Percentiles rank a stretch among this genome's conserved stretches.
These are phyloP conservation scores for Microsporum ferrugineum DNA, from an alignment of 2,329 filamentous ascomycete species.

Conservation along the genomic window DNA sequence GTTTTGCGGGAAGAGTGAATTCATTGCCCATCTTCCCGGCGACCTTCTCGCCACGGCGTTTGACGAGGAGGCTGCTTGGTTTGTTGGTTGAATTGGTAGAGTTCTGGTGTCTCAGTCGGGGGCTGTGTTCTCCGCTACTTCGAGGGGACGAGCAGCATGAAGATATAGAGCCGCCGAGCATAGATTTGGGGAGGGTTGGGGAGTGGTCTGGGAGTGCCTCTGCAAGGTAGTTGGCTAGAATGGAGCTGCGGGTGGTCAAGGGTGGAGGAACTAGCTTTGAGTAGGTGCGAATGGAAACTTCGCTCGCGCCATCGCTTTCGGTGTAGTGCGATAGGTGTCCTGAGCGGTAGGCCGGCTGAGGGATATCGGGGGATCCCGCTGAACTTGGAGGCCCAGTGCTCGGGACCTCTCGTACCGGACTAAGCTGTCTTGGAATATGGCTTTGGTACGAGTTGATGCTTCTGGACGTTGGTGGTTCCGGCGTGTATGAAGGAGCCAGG, in stretches of 20 bases:
- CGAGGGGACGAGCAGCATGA: neutral
- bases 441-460: neutral
- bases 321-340: neutral
- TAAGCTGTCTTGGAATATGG: conserved; percentile 1
- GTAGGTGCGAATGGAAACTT: neutral
- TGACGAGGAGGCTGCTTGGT: conserved; percentile 15
- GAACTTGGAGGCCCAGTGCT: neutral
- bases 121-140: neutral
- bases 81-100: neutral
- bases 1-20: conserved; percentile 6
- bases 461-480: neutral
- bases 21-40: conserved; percentile 15
- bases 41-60: conserved; percentile 16
- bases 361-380: neutral
- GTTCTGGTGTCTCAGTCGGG: neutral
- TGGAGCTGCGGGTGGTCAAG: neutral
- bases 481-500: neutral
- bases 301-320: neutral
- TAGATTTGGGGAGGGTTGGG: neutral
- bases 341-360: neutral
- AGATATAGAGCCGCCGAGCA: neutral
- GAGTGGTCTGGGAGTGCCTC: neutral
- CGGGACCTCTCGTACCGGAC: neutral
- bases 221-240: neutral
- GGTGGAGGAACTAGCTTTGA: neutral